Base-by-base conservation (phyloP, 805 yeast genomes). In the Nakazawaea ernobii region DNA sequence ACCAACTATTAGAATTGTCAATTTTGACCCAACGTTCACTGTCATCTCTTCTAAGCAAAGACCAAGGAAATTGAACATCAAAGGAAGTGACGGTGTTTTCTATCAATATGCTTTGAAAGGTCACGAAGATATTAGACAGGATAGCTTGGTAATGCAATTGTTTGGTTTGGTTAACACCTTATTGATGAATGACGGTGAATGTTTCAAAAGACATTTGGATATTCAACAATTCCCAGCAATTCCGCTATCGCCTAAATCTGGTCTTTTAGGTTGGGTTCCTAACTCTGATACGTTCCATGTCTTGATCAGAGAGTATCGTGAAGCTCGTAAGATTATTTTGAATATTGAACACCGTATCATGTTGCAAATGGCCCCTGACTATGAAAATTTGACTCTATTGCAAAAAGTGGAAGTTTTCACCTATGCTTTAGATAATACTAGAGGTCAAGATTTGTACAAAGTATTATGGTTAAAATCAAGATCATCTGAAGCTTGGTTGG, bases 301-400 rank as follows among this genome's bases (percentile, higher is more conserved):
- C 6, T 73, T 94, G 53, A 92, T 94, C 46, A 78, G 90, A 51
- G 98, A 92, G 56, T 90, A 91, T 62, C 79, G 99, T 57, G 97
- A 90, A 55, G 84, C 92, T 7, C 77, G 96, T 49, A 91, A 89
- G 70, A 87, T 91, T 40, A 74, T 92, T 51, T 69, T 92, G 53
- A 92, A 92, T 62, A 88, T 92, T 56, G 99, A 92, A 63, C 97
- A 92, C 62, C 76, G 97, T 53, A 87, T 92, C 48, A 91, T 92
- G 96, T 67, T 89, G 35, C 98, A 92, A 63, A 92, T 92, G 98
- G 96, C 98, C 0, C 97, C 97, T 1, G 91, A 91, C 61, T 94
- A 87, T 66, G 99, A 94, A 55, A 85, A 81, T 52, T 70, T 94
- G 62, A 90, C 97, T 0, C 71, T 91, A 27, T 68, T 94, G 51